Conservation (phyloP, 805 yeast species). For the Starmerella geochares region DNA sequence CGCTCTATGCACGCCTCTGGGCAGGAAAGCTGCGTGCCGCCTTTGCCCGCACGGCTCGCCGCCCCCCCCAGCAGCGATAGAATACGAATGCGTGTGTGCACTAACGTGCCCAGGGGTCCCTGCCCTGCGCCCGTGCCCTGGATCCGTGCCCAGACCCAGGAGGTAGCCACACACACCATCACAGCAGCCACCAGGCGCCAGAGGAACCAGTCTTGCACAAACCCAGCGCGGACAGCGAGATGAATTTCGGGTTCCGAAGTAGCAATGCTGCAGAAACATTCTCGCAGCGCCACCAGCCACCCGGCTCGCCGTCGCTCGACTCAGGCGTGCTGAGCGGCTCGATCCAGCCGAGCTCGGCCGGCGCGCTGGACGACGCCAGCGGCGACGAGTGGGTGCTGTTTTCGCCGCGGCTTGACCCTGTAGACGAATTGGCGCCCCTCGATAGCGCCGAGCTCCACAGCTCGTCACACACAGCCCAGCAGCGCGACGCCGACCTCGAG, state of each 20-base stretch:
- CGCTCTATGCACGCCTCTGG: too few relatives aligned
- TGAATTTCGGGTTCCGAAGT: slow-evolving; percentile 2
- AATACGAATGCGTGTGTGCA: too few relatives aligned
- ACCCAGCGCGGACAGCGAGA: background rate
- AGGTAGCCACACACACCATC: too few relatives aligned
- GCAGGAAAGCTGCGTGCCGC: too few relatives aligned
- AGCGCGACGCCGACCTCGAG: slow-evolving; percentile 23
- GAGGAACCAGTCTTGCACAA: background rate
- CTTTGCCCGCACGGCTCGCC: too few relatives aligned
- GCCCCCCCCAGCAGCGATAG: too few relatives aligned
- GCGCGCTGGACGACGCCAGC: slow-evolving; percentile 15
- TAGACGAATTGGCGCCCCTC: slow-evolving; percentile 4
- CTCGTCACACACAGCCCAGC: background rate
- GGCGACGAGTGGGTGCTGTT: slow-evolving; percentile 35
- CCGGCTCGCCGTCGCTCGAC: slow-evolving; percentile 18
- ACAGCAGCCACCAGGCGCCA: too few relatives aligned
- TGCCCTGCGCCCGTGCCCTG: too few relatives aligned
- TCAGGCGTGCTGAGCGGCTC: slow-evolving; percentile 20
- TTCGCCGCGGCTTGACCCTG: slow-evolving; percentile 28
- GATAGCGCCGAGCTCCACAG: slow-evolving; percentile 13
- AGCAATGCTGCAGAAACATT: slow-evolving; percentile 3
- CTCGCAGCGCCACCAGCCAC: slow-evolving; percentile 2
- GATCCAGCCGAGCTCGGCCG: slow-evolving; percentile 9
- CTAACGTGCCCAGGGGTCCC: too few relatives aligned
- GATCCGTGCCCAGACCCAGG: too few relatives aligned